A percentile compares a stretch with the other conserved stretches of the same genome.
These are phyloP conservation scores for Sporothrix protearum DNA, from an alignment of 2,329 filamentous ascomycete genomes.

Conservation along the genomic window DNA sequence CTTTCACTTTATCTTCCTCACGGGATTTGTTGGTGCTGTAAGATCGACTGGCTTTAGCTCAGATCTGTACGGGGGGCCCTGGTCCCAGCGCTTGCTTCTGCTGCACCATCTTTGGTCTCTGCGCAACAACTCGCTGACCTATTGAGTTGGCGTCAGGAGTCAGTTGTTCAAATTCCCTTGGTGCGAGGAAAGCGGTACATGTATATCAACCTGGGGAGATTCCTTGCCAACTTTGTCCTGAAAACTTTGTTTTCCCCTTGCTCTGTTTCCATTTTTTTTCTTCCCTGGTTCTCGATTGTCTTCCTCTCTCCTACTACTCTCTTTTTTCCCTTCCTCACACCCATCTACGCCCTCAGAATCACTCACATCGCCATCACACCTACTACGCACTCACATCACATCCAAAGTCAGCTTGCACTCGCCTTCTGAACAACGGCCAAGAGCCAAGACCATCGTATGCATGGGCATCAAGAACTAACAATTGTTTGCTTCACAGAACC, in stretches of 20 bases:
- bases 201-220: constrained; percentile 12
- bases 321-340: not conserved
- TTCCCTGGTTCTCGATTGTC: not conserved
- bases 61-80: not conserved
- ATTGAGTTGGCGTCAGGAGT: not conserved
- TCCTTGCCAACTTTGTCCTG: constrained; percentile 2
- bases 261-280: constrained; percentile 1
- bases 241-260: constrained; percentile 11
- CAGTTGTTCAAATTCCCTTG: not conserved
- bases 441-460: not conserved
- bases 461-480: not conserved
- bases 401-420: constrained; percentile 4
- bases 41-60: constrained; percentile 6
- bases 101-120: not conserved
- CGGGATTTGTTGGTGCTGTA: not conserved
- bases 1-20: not conserved
- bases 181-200: not conserved
- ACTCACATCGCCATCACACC: not conserved
- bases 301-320: not conserved
- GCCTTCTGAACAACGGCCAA: not conserved
- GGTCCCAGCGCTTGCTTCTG: not conserved
- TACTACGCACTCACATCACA: not conserved
- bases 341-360: not conserved
- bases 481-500: not conserved
- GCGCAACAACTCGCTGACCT: not conserved